phyloP scores from a whole-genome alignment of 2,329 filamentous ascomycete species.

The Eutypa lata region DNA sequence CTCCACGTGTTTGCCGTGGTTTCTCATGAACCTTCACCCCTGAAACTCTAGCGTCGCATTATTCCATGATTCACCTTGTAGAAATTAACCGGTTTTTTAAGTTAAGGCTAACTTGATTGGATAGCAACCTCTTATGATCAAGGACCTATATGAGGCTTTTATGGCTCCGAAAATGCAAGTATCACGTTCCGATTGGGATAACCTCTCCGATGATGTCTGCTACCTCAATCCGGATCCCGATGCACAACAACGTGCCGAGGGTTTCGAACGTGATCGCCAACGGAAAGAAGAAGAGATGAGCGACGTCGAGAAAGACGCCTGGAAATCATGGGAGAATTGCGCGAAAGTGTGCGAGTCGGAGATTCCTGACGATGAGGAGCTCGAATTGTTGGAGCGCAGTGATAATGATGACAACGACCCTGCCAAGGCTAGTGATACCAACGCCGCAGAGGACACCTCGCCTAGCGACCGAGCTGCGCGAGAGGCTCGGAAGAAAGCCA shows the following conservation, averaged over 20 bases:
- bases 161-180: constrained; percentile 41
- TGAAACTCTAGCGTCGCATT: background rate
- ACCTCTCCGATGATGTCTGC: constrained; percentile 46
- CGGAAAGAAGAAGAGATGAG: constrained; percentile 37
- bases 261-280: constrained; percentile 30
- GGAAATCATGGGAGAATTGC: constrained; percentile 45
- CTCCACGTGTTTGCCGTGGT: background rate
- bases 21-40: background rate
- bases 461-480: constrained; percentile 18
- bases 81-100: background rate
- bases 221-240: constrained; percentile 38
- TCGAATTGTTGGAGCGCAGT: constrained; percentile 14
- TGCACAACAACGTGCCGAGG: constrained; percentile 31
- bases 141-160: constrained; percentile 48
- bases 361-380: constrained; percentile 32
- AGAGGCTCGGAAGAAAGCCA: constrained; percentile 17
- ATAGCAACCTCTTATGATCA: constrained; percentile 42
- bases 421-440: constrained; percentile 21
- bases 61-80: background rate
- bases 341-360: constrained; percentile 45
- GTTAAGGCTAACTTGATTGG: constrained; percentile 9
- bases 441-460: constrained; percentile 23
- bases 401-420: constrained; percentile 24
- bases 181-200: constrained; percentile 49
- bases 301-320: constrained; percentile 31